A percentile compares a stretch with the other conserved stretches of the same genome.
phyloP scores from a whole-genome alignment of 148 eudicot genomes.

The Agrostemma githago region DNA sequence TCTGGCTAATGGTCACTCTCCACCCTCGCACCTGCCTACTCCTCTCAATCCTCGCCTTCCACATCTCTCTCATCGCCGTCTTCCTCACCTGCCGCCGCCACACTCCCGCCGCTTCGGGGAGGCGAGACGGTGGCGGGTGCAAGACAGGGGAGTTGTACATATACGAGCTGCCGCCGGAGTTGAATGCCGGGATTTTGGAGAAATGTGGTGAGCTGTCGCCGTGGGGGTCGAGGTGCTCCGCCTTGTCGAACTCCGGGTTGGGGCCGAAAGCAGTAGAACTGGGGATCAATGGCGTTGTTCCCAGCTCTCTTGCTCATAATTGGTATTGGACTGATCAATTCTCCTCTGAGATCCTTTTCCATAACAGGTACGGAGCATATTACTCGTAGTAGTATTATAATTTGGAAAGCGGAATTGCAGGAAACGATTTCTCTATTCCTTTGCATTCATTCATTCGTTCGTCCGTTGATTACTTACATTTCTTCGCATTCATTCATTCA shows the following conservation, averaged over 20 bases:
- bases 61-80: constrained; percentile 35
- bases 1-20: background rate
- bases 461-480: too few relatives aligned
- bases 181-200: constrained; percentile 47
- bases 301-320: constrained; percentile 25
- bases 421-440: too few relatives aligned
- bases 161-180: constrained; percentile 53
- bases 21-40: constrained; percentile 61
- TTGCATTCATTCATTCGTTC: too few relatives aligned
- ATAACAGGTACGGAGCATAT: constrained; percentile 18
- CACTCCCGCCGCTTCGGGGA: background rate
- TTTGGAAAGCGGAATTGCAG: too few relatives aligned
- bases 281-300: constrained; percentile 29
- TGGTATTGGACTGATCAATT: constrained; percentile 88
- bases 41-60: constrained; percentile 48
- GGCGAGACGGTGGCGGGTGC: constrained; percentile 23
- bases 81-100: constrained; percentile 14
- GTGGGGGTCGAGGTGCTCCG: constrained; percentile 50
- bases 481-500: too few relatives aligned
- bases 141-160: constrained; percentile 51
- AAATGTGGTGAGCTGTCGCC: constrained; percentile 56
- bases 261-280: constrained; percentile 35
- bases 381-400: too few relatives aligned
- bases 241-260: constrained; percentile 56
- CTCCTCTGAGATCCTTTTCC: constrained; percentile 54